phyloP scores from a whole-genome alignment of 306 rosid genomes.

The Echinosophora koreensis region DNA sequence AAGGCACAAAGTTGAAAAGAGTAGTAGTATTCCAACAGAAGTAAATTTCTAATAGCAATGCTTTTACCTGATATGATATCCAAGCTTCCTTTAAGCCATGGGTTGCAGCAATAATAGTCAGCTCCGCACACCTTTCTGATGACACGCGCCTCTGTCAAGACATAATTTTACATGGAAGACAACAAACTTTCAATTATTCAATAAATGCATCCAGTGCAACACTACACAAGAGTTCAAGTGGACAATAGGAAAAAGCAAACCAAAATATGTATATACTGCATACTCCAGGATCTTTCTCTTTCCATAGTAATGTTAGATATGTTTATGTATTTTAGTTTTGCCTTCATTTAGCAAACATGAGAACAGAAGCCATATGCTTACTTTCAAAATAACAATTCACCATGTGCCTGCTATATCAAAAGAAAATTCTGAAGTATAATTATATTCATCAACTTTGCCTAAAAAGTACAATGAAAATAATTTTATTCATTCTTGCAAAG shows the following conservation, averaged over 20 bases:
- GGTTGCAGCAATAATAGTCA: slow-evolving; percentile 87
- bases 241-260: slow-evolving; percentile 30
- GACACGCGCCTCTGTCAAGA: slow-evolving; percentile 77
- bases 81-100: slow-evolving; percentile 94
- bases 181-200: slow-evolving; percentile 28
- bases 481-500: slow-evolving; percentile 30
- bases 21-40: slow-evolving; percentile 1
- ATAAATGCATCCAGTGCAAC: slow-evolving; percentile 18
- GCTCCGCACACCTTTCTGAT: slow-evolving; percentile 88
- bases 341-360: slow-evolving; percentile 36
- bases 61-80: slow-evolving; percentile 89
- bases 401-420: slow-evolving; percentile 13
- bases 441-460: slow-evolving; percentile 22
- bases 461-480: slow-evolving; percentile 12
- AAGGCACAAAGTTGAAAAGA: slow-evolving; percentile 33
- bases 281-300: slow-evolving; percentile 11
- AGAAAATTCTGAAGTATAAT: slow-evolving; percentile 1
- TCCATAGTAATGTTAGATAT: slow-evolving; percentile 18
- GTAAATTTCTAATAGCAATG: slow-evolving; percentile 38
- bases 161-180: slow-evolving; percentile 34
- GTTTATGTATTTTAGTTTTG: background rate
- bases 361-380: slow-evolving; percentile 26
- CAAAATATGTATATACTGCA: slow-evolving; percentile 20
- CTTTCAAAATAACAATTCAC: slow-evolving; percentile 15
- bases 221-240: slow-evolving; percentile 5